Percentiles rank a stretch among this genome's conserved stretches.
phyloP scores from a whole-genome alignment of 768 basidiomycete species.

The Terana coerulea region DNA sequence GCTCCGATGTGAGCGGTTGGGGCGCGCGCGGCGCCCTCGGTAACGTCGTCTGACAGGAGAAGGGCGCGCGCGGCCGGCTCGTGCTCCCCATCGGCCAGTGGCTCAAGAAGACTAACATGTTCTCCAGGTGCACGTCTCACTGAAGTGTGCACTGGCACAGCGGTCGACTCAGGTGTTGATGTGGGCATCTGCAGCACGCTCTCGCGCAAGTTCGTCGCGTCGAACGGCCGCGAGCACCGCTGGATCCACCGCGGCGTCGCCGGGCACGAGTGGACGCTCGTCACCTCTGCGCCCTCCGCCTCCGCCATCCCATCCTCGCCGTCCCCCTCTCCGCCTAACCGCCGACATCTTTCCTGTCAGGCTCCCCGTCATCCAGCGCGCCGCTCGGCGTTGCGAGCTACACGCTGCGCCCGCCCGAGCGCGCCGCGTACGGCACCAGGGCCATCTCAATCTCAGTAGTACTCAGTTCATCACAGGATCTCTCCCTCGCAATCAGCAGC shows the following conservation, averaged over 20 bases:
- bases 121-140: conserved; percentile 51
- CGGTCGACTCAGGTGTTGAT: neutral
- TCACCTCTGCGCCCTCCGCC: too few relatives aligned
- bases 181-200: conserved; percentile 45
- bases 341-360: too few relatives aligned
- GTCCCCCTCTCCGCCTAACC: too few relatives aligned
- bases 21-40: conserved; percentile 54
- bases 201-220: conserved; percentile 62
- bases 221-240: conserved; percentile 67
- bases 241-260: conserved; percentile 55
- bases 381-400: conserved; percentile 63
- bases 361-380: conserved; percentile 51
- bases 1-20: too few relatives aligned
- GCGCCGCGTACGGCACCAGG: conserved; percentile 54
- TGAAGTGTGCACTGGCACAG: neutral
- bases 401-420: conserved; percentile 51
- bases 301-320: conserved; percentile 1
- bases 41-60: conserved; percentile 41
- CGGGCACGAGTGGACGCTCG: conserved; percentile 60
- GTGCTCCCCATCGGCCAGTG: conserved; percentile 57
- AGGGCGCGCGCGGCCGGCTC: conserved; percentile 15
- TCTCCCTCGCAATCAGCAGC: too few relatives aligned
- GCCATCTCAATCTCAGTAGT: too few relatives aligned
- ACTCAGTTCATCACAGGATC: too few relatives aligned
- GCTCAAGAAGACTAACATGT: conserved; percentile 58